These are phyloP conservation scores for Sambucus nigra DNA, from an alignment of 129 eudicot species.

Conservation along the genomic window DNA sequence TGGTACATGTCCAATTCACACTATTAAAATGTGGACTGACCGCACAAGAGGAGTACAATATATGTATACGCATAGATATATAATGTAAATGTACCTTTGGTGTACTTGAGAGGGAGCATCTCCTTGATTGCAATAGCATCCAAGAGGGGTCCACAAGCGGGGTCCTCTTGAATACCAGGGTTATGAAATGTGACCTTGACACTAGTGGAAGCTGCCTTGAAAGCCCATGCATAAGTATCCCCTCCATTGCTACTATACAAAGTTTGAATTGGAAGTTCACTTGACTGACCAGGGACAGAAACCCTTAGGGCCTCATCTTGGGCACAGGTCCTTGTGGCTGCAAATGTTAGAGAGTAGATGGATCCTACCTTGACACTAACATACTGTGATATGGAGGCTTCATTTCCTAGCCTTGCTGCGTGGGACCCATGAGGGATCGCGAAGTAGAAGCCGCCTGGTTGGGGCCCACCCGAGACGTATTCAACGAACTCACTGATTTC, in stretches of 20 bases:
- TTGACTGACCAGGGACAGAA: slow-evolving; percentile 21
- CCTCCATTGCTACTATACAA: slow-evolving; percentile 53
- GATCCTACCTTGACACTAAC: slow-evolving; percentile 19
- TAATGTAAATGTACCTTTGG: slow-evolving; percentile 21
- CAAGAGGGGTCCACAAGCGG: slow-evolving; percentile 56
- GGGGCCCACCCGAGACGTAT: slow-evolving; percentile 45
- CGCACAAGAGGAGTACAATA: too few relatives aligned
- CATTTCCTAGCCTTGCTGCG: slow-evolving; percentile 52
- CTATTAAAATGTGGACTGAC: background rate
- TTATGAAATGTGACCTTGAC: slow-evolving; percentile 41
- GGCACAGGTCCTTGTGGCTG: slow-evolving; percentile 62
- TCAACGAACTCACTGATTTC: slow-evolving; percentile 42
- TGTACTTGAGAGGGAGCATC: slow-evolving; percentile 25
- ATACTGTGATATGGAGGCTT: slow-evolving; percentile 43
- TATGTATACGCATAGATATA: too few relatives aligned
- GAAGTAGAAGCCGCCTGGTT: slow-evolving; percentile 44
- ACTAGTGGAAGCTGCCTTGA: slow-evolving; percentile 27
- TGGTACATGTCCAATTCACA: background rate
- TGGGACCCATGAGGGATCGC: slow-evolving; percentile 48
- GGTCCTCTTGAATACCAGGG: slow-evolving; percentile 58
- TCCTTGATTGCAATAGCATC: slow-evolving; percentile 61
- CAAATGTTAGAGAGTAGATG: slow-evolving; percentile 39
- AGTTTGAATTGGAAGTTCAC: slow-evolving; percentile 50
- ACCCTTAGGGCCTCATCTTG: slow-evolving; percentile 44
- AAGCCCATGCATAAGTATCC: slow-evolving; percentile 63